Base-by-base conservation (phyloP, 331 rosid species). In the Pyracantha coccinea region DNA sequence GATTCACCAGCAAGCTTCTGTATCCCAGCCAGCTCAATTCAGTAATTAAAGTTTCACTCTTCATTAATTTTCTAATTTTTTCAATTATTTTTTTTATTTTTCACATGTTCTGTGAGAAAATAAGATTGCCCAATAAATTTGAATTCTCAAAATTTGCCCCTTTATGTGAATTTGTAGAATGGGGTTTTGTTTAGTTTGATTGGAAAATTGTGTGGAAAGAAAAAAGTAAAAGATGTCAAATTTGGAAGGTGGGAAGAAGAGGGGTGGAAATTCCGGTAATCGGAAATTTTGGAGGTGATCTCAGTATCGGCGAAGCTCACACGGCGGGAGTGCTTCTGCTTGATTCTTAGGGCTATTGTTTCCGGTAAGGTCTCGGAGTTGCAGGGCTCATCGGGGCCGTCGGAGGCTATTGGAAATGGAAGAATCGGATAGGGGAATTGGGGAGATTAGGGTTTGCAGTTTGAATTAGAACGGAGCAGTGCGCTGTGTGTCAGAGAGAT, bases 251-350 rank as follows among this genome's bases (percentile, higher is more conserved):
- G 77, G 89, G 70, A 88, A 82, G 91, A 95, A 85, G 77, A 72
- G 72, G 66, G 83, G 82, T 19, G 89, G 83, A 38, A 84, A 83
- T 78, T 86, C 97, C 24, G 67, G 89, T 19, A 81, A 71, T 69
- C 82, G 80, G 77, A 90, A 79, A 84, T 80, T 32, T 32, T 32
- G 72, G 97, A 90, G 78, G 99, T 95, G 78, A 95, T 86, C 83
- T 95, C 96, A 16, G 89, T 89, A 75, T 89, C 97, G 32, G 91
- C 97, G 82, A 95, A 95, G 91, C 99, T 92, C 13, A 95, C 97
- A 19, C 99, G 97, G 47, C 97, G 97, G n/a, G 85, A 73, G 53
- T 93, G 88, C 67, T 88, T 95, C 81, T 76, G 76, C 82, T 72
- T 83, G 58, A 72, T 65, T 20, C 75, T 33, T 50, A 80, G 32